A percentile compares a stretch with the other conserved stretches of the same genome.
Conservation (phyloP, 1,139 yeast genomes). For the Candida albicans region DNA sequence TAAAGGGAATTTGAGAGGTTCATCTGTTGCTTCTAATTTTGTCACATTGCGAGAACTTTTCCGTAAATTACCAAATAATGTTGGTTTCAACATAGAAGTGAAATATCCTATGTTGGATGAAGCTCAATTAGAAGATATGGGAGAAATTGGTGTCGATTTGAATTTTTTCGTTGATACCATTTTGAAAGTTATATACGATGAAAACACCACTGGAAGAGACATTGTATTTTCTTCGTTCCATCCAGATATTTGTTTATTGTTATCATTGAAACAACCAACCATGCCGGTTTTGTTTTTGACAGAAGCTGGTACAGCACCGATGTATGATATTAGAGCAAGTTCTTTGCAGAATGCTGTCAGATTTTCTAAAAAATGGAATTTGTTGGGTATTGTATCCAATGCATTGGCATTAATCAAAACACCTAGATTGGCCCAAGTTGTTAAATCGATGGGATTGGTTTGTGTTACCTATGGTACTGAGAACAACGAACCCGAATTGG, state of each 20-base stretch:
- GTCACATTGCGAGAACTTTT: slow-evolving; percentile 86
- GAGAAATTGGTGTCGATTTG: slow-evolving; percentile 78
- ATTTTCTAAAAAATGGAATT: slow-evolving; percentile 88
- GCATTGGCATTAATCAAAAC: slow-evolving; percentile 82
- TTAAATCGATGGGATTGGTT: slow-evolving; percentile 86
- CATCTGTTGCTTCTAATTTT: slow-evolving; percentile 87
- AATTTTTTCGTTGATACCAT: slow-evolving; percentile 88
- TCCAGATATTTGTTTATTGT: slow-evolving; percentile 85
- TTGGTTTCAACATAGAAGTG: slow-evolving; percentile 93
- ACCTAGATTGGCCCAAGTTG: slow-evolving; percentile 85
- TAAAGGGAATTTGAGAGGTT: slow-evolving; percentile 90
- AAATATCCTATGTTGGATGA: slow-evolving; percentile 96
- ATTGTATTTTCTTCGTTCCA: slow-evolving; percentile 91
- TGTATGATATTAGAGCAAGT: slow-evolving; percentile 89
- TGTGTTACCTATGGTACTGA: slow-evolving; percentile 89
- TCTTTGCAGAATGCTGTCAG: slow-evolving; percentile 90
- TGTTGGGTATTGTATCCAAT: slow-evolving; percentile 90
- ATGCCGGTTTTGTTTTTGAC: slow-evolving; percentile 88
- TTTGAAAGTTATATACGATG: slow-evolving; percentile 74
- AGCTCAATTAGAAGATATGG: slow-evolving; percentile 86
- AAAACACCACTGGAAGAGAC: slow-evolving; percentile 74
- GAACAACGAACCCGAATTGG: slow-evolving; percentile 84
- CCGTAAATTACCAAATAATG: slow-evolving; percentile 73
- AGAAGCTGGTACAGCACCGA: slow-evolving; percentile 76
- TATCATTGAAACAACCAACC: slow-evolving; percentile 90